A percentile compares a stretch with the other conserved stretches of the same genome.
phyloP scores from a whole-genome alignment of 208 protist species.

The Trichomonas vaginalis region DNA sequence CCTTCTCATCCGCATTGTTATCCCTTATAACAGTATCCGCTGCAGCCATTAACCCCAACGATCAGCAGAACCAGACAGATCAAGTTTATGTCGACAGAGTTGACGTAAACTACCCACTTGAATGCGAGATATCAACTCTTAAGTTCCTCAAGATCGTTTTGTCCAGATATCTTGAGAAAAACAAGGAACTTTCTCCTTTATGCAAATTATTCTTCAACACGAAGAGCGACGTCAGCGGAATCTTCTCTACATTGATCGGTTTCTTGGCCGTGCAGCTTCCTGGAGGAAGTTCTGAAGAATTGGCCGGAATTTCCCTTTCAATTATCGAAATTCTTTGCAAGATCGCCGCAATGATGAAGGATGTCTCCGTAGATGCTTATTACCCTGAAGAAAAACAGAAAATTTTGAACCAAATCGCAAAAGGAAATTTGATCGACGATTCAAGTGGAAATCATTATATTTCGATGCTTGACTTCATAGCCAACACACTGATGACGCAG shows the following conservation, averaged over 20 bases:
- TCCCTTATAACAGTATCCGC: not conserved
- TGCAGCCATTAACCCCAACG: not conserved
- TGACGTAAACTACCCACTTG: not conserved
- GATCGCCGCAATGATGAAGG: not conserved
- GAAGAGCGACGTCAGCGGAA: not conserved
- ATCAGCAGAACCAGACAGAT: not conserved
- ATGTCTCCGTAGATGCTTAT: not conserved
- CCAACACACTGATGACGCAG: not conserved
- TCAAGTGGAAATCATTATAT: not conserved
- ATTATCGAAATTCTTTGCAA: not conserved
- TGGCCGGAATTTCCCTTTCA: not conserved
- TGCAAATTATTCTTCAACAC: not conserved
- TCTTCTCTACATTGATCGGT: not conserved
- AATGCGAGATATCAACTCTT: not conserved
- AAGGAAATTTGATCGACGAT: not conserved
- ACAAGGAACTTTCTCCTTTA: not conserved
- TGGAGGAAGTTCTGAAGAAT: not conserved
- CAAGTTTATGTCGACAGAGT: not conserved
- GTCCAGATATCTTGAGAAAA: not conserved
- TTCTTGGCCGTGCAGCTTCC: not conserved
- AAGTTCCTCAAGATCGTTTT: not conserved
- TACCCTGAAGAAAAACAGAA: not conserved
- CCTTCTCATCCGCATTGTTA: not conserved
- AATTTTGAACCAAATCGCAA: not conserved
- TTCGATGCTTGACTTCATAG: not conserved